Base-by-base conservation (phyloP, 768 basidiomycete genomes). In the Leccinellum luteum region DNA sequence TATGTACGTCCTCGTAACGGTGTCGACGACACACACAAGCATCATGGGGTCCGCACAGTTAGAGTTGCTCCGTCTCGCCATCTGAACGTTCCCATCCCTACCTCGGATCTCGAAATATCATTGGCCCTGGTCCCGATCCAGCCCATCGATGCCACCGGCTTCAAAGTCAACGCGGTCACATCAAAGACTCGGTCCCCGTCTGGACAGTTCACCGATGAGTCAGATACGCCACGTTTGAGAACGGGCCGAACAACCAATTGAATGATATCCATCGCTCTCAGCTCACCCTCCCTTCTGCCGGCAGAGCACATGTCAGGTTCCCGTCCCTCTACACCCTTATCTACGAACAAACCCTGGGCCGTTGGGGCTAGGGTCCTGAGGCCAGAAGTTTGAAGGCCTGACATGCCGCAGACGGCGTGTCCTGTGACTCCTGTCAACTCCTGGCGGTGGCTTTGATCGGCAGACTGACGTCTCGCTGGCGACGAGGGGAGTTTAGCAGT, bases 401-500 rank as follows among this genome's bases (percentile, higher is more conserved):
- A 15, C 76, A 78, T 53, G 78, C 81, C n/a, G 81, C 82, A 9
- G 83, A 84, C 56, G 81, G 81, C 6, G 76, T 83, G 38, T n/a
- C 38, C 48, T 38, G 35, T 38, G 35, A 38, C 17, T 79, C 81
- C 28, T 81, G 78, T 59, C 73, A 75, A 31, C 61, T 78, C 45
- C 73, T 82, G 35, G 17, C 35, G 8, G 35, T 38, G 35, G 35
- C 17, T 50, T 64, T 84, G 81, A 79, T 67, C 77, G 82, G 59
- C 69, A 77, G 63, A 77, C 79, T 28, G 77, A 83, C 55, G 75
- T 78, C 60, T 66, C 74, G 27, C 73, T 82, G 62, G 76, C 82
- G 76, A 81, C 82, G 54, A 78, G 74, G 62, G 79, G 17, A 38
- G 17, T n/a, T n/a, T 41, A n/a, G 38, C 38, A 82, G 52, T 82